Conservation (phyloP, 2,329 filamentous ascomycete species). For the Diplodia corticola region DNA sequence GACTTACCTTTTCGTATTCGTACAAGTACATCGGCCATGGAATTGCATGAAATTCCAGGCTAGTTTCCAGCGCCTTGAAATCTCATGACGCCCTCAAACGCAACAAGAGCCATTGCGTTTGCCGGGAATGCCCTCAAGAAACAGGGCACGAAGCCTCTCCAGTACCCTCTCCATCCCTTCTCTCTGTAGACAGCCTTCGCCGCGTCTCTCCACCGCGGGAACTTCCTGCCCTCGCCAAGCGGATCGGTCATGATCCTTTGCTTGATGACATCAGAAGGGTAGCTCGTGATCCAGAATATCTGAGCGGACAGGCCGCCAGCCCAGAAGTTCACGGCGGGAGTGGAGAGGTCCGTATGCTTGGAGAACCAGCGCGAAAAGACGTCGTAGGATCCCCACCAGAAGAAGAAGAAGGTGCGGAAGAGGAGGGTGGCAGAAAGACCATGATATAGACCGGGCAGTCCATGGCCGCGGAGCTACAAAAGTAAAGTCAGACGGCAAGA, state of each 20-base stretch:
- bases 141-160: constrained; percentile 89
- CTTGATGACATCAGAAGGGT: constrained; percentile 92
- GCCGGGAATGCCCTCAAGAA: constrained; percentile 93
- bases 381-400: constrained; percentile 97
- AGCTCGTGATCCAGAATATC: constrained; percentile 90
- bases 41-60: too few species aligned
- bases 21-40: not conserved
- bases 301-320: constrained; percentile 91
- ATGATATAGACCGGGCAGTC: constrained; percentile 78
- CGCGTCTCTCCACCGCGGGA: constrained; percentile 76
- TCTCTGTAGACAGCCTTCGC: constrained; percentile 75
- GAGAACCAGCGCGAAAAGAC: constrained; percentile 70
- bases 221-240: constrained; percentile 64
- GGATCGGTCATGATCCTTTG: constrained; percentile 97
- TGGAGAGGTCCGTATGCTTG: constrained; percentile 67
- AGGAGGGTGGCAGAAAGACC: constrained; percentile 81
- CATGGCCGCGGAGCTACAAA: constrained; percentile 58
- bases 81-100: constrained; percentile 90
- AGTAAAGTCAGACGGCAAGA: not conserved
- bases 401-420: constrained; percentile 94
- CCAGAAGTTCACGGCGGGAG: constrained; percentile 92
- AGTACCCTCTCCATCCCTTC: constrained; percentile 76
- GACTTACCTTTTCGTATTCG: not conserved
- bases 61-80: constrained; percentile 27
- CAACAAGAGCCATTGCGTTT: constrained; percentile 89